Evolutionary conservation across 345 rosid genomes (phyloP), one percentile per base, ranked within the genome.

Genomic region (Boechera divaricarpa): DNA sequence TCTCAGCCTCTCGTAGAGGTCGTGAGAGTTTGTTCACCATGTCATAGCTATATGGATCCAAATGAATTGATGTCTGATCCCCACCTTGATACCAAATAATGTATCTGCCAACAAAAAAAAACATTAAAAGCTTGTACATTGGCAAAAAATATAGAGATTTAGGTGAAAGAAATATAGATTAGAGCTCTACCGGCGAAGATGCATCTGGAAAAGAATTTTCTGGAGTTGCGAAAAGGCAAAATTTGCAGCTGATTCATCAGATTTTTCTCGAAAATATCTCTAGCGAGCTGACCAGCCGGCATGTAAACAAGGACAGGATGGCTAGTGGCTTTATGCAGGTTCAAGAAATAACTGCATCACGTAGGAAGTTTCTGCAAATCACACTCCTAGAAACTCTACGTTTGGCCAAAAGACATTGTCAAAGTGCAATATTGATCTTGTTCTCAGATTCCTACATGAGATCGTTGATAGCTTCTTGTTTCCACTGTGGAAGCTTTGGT

Each of bases 261-360:
- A 84, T 93, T 87, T 91, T 90, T 95, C 84, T 93, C 99, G 8
- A n/a, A n/a, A n/a, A 95, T 88, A 85, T 95, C 99, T 77, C 81
- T 88, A 54, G 99, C 99, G 38, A 95, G 86, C 90, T 91, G 93
- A 81, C 99, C 98, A 10, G 98, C 97, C 8, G 99, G 97, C 98
- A 93, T 93, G 77, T 95, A 93, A 24, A 95, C 93, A 61, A 95
- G 98, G 48, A 91, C 91, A 78, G 92, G 67, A 62, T 90, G 96
- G 51, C 89, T 89, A 4, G 98, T 95, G 41, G 98, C 98, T 86
- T 95, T 95, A 85, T 95, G 98, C 64, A 95, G 94, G 85, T 95
- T 95, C 63, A 95, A 77, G 69, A 95, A 95, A 82, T 95, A 95
- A 84, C 98, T 93, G 87, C 98, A 95, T 71, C 85, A n/a, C 85